Evolutionary conservation across 1,284 basidiomycete species (phyloP).

Genomic region (Puccinia novopanici): DNA sequence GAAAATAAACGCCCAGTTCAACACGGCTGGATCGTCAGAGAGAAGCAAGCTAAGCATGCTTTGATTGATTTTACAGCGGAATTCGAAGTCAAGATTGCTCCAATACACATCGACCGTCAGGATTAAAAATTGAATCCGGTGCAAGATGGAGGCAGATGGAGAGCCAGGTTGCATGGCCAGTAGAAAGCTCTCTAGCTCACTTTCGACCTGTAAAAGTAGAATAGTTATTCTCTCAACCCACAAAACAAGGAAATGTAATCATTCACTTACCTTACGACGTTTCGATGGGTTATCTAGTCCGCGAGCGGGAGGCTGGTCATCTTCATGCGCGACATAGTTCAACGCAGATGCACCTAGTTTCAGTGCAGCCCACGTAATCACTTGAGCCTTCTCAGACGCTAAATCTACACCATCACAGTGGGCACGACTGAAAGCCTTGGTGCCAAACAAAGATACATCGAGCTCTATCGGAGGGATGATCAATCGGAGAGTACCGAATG

Average conservation of each 20-base stretch:
- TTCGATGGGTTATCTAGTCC: conserved; percentile 10
- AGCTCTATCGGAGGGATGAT: background rate
- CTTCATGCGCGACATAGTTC: conserved; percentile 1
- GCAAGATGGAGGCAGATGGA: conserved; percentile 59
- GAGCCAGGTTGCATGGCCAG: conserved; percentile 28
- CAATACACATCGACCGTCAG: conserved; percentile 80
- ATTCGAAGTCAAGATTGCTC: conserved; percentile 65
- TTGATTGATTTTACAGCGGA: conserved; percentile 66
- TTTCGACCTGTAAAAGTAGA: conserved; percentile 34
- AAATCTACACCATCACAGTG: conserved; percentile 32
- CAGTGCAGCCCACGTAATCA: conserved; percentile 35
- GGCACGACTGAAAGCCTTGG: conserved; percentile 29
- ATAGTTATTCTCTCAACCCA: background rate
- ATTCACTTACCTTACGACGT: conserved; percentile 43
- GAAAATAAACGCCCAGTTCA: conserved; percentile 79
- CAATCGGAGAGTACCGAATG: conserved; percentile 32
- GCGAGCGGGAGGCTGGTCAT: conserved; percentile 17
- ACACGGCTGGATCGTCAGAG: conserved; percentile 68
- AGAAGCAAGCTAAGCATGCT: conserved; percentile 68
- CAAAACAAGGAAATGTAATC: background rate
- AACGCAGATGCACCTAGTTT: conserved; percentile 34
- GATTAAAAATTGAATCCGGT: conserved; percentile 75
- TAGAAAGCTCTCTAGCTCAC: conserved; percentile 40
- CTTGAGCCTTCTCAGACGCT: conserved; percentile 22
- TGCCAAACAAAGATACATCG: conserved; percentile 13